phyloP scores from a whole-genome alignment of 192 early-diverging fungal species.

The Spizellomyces sp. region DNA sequence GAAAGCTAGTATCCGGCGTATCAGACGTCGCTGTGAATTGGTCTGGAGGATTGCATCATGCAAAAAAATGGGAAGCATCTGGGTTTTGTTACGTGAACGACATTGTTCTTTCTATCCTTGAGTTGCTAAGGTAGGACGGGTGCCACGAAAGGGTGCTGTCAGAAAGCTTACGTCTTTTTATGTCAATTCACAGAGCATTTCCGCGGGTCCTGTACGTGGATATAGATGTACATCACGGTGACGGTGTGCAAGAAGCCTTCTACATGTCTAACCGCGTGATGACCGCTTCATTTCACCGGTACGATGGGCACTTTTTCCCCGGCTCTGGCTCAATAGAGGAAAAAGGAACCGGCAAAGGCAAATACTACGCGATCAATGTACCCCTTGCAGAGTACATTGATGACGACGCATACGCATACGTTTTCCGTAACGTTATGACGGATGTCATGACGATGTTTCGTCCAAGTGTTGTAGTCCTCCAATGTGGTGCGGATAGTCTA shows the following conservation, averaged over 20 bases:
- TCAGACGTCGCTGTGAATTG: constrained; percentile 95
- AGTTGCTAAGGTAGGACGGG: constrained; percentile 71
- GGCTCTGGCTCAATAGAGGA: constrained; percentile 91
- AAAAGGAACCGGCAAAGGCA: constrained; percentile 82
- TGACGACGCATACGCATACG: constrained; percentile 85
- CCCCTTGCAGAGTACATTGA: constrained; percentile 94
- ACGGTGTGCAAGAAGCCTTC: constrained; percentile 96
- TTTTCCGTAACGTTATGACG: constrained; percentile 85
- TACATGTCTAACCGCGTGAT: constrained; percentile 92
- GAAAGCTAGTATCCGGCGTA: constrained; percentile 77
- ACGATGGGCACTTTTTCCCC: constrained; percentile 94
- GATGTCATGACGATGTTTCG: constrained; percentile 93
- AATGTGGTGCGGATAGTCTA: constrained; percentile 96
- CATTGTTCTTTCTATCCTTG: constrained; percentile 91
- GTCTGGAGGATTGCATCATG: constrained; percentile 96
- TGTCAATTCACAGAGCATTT: background rate
- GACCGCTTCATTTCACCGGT: constrained; percentile 95
- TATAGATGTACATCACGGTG: constrained; percentile 98
- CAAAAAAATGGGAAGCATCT: constrained; percentile 93
- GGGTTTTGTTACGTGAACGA: constrained; percentile 99
- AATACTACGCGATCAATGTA: constrained; percentile 93
- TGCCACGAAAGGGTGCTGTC: background rate
- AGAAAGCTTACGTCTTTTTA: background rate
- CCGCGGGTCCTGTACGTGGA: constrained; percentile 96
- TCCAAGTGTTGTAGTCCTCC: constrained; percentile 88